Percentiles rank a stretch among this genome's conserved stretches.
Conservation (phyloP, 148 eudicot species). For the Dianthus caryophyllus region DNA sequence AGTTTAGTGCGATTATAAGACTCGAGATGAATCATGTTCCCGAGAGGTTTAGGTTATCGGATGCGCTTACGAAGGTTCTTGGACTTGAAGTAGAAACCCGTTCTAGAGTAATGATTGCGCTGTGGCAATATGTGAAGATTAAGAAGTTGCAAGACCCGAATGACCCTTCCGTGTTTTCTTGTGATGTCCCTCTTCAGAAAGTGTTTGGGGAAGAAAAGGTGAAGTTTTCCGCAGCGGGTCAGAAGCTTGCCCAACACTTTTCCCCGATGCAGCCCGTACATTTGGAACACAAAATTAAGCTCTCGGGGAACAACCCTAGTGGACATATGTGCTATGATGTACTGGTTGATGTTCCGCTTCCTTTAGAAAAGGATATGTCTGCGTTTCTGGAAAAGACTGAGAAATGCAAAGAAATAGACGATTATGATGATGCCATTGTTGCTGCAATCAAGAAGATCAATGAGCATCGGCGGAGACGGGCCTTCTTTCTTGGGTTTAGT, state of each 20-base stretch:
- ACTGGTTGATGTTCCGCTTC: conserved; percentile 71
- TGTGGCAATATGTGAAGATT: conserved; percentile 84
- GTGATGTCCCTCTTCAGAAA: conserved; percentile 70
- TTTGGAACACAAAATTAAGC: conserved; percentile 76
- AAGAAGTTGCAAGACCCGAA: conserved; percentile 71
- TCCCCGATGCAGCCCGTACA: conserved; percentile 73
- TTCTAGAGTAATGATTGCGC: conserved; percentile 63
- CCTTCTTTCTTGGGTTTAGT: conserved; percentile 93
- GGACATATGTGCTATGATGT: conserved; percentile 88
- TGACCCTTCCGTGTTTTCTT: conserved; percentile 65
- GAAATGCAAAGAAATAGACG: conserved; percentile 76
- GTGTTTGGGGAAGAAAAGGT: conserved; percentile 82
- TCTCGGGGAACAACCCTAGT: conserved; percentile 63
- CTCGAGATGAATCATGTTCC: conserved; percentile 80
- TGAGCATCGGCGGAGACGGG: conserved; percentile 71
- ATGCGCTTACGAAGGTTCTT: conserved; percentile 63
- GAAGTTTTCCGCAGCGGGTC: conserved; percentile 60
- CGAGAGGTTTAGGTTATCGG: conserved; percentile 70
- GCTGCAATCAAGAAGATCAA: conserved; percentile 77
- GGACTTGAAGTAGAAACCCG: conserved; percentile 89
- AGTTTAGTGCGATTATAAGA: conserved; percentile 75
- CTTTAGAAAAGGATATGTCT: conserved; percentile 65
- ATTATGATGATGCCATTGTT: conserved; percentile 66
- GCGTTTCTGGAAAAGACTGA: conserved; percentile 52
- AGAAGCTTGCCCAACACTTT: conserved; percentile 63